Base-by-base conservation (phyloP, 2,329 filamentous ascomycete genomes). In the Zymoseptoria tritici region DNA sequence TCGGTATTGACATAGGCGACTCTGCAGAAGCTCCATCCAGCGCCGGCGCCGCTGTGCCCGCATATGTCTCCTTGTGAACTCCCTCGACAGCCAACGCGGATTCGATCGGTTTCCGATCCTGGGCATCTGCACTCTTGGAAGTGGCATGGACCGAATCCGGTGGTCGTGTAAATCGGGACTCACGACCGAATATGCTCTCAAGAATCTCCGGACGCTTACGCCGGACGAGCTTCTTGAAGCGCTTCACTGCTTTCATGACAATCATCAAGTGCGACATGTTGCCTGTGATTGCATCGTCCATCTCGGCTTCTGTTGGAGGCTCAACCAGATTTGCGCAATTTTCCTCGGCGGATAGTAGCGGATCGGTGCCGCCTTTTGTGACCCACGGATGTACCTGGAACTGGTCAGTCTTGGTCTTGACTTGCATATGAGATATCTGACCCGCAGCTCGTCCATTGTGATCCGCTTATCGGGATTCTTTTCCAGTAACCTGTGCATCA, bases 321-420 rank as follows among this genome's bases (percentile, higher is more conserved):
- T 91, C 90, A 31, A 97, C 80, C 16, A 91, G 78, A 64, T 91
- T 82, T 9, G 87, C 84, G 51, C 90, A 95, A 67, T 99, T 99
- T 70, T 97, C 92, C 64, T 91, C 88, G 52, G 84, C 82, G 7
- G 90, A 84, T 11, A 97, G 80, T 13, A 99, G 78, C 62, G 85
- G 85, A 73, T 97, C 93, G 7, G 78, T 82, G 13, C 91, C 92
- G 58, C 83, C 76, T 69, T 85, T 88, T 5, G 93, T 97, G 13
- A 99, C 91, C 94, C 94, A 99, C 0, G 91, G 85, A 72, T 99
- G 94, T 68, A 87, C 83, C 93, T 97, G 62, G 3, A 22, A 57
- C 54, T 11, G 6, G 52, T 75, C 54, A 73, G 62, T 57, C 29
- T 55, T n/a, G 8, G 36, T n/a, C 26, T 21, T 16, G 9, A 49